Conservation (phyloP, 306 rosid genomes). For the Quercus robur region DNA sequence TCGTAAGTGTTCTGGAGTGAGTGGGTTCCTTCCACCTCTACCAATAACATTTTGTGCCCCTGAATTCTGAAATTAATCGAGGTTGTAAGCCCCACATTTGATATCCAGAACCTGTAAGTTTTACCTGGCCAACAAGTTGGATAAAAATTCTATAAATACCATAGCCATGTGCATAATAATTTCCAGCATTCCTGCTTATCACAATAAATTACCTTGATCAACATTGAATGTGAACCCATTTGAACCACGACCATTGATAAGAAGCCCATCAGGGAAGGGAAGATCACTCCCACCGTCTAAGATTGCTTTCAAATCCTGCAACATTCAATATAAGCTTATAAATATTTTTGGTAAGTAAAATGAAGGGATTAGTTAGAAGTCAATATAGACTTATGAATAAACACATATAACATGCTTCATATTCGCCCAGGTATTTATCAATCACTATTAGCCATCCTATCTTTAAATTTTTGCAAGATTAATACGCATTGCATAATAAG, state of each 20-base stretch:
- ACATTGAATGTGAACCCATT: slow-evolving; percentile 53
- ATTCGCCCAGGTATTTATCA: not conserved
- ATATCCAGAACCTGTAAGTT: slow-evolving; percentile 73
- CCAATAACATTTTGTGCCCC: slow-evolving; percentile 73
- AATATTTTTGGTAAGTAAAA: no score
- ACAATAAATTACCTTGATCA: slow-evolving; percentile 59
- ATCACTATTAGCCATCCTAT: not conserved
- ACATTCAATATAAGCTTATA: not conserved
- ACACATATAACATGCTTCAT: not conserved
- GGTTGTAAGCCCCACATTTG: slow-evolving; percentile 76
- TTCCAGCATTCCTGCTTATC: not conserved
- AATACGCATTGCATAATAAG: not conserved
- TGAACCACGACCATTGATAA: slow-evolving; percentile 74
- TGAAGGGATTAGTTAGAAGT: no score
- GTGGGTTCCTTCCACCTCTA: slow-evolving; percentile 94
- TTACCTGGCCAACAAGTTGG: slow-evolving; percentile 52
- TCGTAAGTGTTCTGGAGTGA: slow-evolving; percentile 67
- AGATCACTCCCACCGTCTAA: slow-evolving; percentile 75
- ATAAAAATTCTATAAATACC: not conserved
- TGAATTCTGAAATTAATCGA: slow-evolving; percentile 82
- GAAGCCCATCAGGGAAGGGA: slow-evolving; percentile 83
- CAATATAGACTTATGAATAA: not conserved
- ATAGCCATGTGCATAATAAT: not conserved
- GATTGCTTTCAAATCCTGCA: slow-evolving; percentile 73
- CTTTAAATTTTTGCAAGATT: not conserved